Percentiles rank a stretch among this genome's conserved stretches.
Evolutionary conservation across 1,284 basidiomycete species (phyloP).

Genomic region (Moesziomyces sp.): DNA sequence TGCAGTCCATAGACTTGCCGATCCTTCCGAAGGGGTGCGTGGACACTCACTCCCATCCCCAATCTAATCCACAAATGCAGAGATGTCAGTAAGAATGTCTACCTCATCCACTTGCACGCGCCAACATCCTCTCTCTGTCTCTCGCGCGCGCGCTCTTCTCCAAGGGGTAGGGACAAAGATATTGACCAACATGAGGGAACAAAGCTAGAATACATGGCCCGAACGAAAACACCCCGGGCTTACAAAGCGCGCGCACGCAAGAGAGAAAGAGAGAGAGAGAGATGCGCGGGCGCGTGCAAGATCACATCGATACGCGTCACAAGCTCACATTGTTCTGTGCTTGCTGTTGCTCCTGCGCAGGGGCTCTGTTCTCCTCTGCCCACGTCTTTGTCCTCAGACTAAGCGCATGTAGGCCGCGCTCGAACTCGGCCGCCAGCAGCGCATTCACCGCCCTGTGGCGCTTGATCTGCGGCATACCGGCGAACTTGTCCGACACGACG

Average conservation of each 20-base stretch:
- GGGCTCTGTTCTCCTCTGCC: slow-evolving; percentile 46
- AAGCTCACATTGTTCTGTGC: slow-evolving; percentile 31
- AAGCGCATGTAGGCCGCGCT: slow-evolving; percentile 61
- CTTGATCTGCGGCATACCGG: slow-evolving; percentile 62
- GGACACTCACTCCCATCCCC: neutral
- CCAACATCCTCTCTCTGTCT: neutral
- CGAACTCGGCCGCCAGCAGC: slow-evolving; percentile 58
- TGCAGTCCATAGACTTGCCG: slow-evolving; percentile 26
- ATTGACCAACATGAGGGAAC: neutral
- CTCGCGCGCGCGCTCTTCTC: neutral
- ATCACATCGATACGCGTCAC: neutral
- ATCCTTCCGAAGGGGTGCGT: too few species aligned
- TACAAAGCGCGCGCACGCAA: neutral
- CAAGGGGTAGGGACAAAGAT: neutral
- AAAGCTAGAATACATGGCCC: slow-evolving; percentile 3
- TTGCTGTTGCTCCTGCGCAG: neutral
- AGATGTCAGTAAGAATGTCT: neutral
- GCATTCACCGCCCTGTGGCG: slow-evolving; percentile 63
- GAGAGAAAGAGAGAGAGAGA: neutral
- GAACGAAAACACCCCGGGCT: too few species aligned
- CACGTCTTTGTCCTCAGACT: slow-evolving; percentile 63
- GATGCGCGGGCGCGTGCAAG: neutral
- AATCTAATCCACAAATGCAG: neutral
- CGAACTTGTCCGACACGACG: slow-evolving; percentile 59
- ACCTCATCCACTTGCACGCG: neutral